A percentile compares a stretch with the other conserved stretches of the same genome.
These are phyloP conservation scores for Lecanicillium sp. DNA, from an alignment of 2,329 filamentous ascomycete species.

Conservation along the genomic window DNA sequence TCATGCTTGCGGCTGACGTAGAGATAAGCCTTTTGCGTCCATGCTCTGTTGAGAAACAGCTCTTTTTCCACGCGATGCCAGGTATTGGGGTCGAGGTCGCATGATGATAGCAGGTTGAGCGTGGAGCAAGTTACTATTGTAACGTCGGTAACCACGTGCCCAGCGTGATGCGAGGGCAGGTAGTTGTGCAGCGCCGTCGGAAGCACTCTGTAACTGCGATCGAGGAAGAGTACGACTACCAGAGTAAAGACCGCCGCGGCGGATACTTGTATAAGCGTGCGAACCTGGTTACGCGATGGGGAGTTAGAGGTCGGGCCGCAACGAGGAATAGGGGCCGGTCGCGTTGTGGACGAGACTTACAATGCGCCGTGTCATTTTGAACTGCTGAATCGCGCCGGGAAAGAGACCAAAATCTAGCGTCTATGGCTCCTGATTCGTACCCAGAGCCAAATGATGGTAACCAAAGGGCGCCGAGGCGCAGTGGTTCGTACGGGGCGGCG, in stretches of 20 bases:
- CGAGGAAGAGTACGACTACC: slow-evolving; percentile 70
- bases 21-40: slow-evolving; percentile 70
- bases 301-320: no score
- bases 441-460: no score
- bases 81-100: slow-evolving; percentile 58
- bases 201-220: slow-evolving; percentile 80
- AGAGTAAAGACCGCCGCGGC: slow-evolving; percentile 58
- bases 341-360: background rate
- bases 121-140: slow-evolving; percentile 68
- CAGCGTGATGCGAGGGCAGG: slow-evolving; percentile 76
- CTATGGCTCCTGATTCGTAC: no score
- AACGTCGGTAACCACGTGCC: slow-evolving; percentile 78
- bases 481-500: no score
- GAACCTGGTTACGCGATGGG: slow-evolving; percentile 33
- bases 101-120: slow-evolving; percentile 66
- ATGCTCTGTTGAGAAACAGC: slow-evolving; percentile 67
- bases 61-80: slow-evolving; percentile 91
- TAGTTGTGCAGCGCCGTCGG: slow-evolving; percentile 80
- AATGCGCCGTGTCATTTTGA: slow-evolving; percentile 15
- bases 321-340: background rate
- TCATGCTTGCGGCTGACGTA: slow-evolving; percentile 79
- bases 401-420: no score
- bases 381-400: background rate
- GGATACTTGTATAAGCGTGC: slow-evolving; percentile 68
- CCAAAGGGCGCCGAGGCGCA: no score